Conservation (phyloP, 2,329 filamentous ascomycete species). For the Colletotrichum liriopes region DNA sequence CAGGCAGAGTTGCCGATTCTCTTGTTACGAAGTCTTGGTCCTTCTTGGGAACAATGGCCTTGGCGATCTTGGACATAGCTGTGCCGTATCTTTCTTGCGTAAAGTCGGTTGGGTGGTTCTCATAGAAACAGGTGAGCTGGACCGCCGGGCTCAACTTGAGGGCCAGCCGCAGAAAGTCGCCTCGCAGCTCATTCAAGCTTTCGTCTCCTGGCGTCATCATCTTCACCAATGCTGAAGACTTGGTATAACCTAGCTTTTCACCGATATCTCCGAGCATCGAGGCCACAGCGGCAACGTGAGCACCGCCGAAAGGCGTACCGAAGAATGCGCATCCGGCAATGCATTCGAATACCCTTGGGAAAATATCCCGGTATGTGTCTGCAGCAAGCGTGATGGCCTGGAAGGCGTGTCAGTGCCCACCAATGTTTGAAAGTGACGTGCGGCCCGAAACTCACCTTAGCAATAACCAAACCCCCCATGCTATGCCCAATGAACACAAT, state of each 20-base stretch:
- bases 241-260: constrained; percentile 52
- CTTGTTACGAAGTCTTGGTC: constrained; percentile 57
- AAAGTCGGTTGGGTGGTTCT: constrained; percentile 57
- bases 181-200: constrained; percentile 53
- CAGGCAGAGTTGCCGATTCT: constrained; percentile 58
- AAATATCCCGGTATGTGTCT: constrained; percentile 53
- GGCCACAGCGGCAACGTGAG: constrained; percentile 54
- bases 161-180: constrained; percentile 57
- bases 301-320: constrained; percentile 59
- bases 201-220: constrained; percentile 59
- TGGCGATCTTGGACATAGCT: constrained; percentile 53
- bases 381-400: constrained; percentile 47
- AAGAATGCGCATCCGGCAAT: constrained; percentile 59
- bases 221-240: constrained; percentile 56
- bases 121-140: constrained; percentile 57
- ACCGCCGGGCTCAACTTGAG: constrained; percentile 55
- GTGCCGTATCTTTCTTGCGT: constrained; percentile 42
- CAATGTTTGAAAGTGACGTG: neutral
- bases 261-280: constrained; percentile 55
- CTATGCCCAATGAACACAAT: constrained; percentile 61
- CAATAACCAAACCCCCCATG: constrained; percentile 62
- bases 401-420: neutral
- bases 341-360: constrained; percentile 58
- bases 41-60: constrained; percentile 51
- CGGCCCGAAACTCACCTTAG: constrained; percentile 53